Base-by-base conservation (phyloP, 371 early-diverging fungal species). In the Mortierella sp. region DNA sequence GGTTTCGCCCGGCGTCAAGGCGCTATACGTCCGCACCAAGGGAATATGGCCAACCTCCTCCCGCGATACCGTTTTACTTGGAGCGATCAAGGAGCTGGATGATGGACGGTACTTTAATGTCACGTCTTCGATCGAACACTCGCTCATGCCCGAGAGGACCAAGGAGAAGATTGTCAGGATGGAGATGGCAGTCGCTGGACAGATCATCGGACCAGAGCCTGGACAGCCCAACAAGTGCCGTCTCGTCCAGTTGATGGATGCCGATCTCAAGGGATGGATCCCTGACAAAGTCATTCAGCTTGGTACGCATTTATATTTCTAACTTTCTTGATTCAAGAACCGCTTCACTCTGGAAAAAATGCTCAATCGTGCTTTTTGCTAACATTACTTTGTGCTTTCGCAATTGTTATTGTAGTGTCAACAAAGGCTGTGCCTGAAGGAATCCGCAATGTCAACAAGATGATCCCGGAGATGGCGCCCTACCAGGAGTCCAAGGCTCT, bases 191-290 rank as follows among this genome's bases (percentile, higher is more conserved):
- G 82, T 91, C 49, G 92, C 92, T 4, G 92, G 92, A 14, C 92
- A 92, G 76, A 80, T 91, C 29, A 68, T 91, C 10, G 70, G 84
- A 74, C 72, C 81, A 29, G 70, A 46, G 12, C 87, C 49, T 14
- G 72, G 68, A 56, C 70, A 65, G 71, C 89, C 80, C 35, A 74
- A 79, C 55, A 86, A 88, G 75, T 87, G 88, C 71, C 87, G 88
- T 24, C 82, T 92, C 35, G 75, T 90, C 11, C 91, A 92, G 74
- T 72, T 93, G 3, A 77, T 91, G 49, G 93, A 93, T 74, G 90
- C 93, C 8, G 91, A 93, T 75, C 80, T 91, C 65, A 90, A 89
- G 76, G 93, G 93, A 55, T 93, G 93, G 93, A 89, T 93, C 41
- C 93, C 93, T 0, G 88, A 87, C 27, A 88, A 88, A 48, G 82